These are phyloP conservation scores for Pseudomonodictys pantanalensis DNA, from an alignment of 495 filamentous ascomycete species.

Conservation along the genomic window DNA sequence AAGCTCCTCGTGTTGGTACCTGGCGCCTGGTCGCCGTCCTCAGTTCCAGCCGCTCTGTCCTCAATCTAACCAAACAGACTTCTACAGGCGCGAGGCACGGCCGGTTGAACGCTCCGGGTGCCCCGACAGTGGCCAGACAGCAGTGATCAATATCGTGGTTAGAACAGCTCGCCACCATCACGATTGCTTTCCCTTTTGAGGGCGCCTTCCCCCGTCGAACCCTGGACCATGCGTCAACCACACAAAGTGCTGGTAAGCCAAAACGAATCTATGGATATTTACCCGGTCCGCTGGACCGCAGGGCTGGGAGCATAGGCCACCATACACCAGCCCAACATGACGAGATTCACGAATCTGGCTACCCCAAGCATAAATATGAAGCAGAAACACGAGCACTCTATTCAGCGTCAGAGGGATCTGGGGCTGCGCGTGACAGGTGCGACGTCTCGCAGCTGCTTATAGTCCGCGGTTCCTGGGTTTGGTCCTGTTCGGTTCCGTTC, in stretches of 20 bases:
- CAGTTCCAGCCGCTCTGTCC: too few species aligned
- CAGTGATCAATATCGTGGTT: not conserved
- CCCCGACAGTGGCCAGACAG: not conserved
- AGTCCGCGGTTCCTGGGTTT: not conserved
- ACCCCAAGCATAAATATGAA: slow-evolving; percentile 12
- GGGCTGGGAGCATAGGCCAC: slow-evolving; percentile 6
- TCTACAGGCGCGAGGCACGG: slow-evolving; percentile 4
- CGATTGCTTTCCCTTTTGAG: not conserved
- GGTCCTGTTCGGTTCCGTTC: not conserved
- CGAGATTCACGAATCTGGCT: not conserved
- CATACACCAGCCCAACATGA: not conserved
- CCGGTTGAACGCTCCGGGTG: not conserved
- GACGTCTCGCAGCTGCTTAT: slow-evolving; percentile 2
- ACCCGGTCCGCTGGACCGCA: slow-evolving; percentile 26
- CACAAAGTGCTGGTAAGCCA: not conserved
- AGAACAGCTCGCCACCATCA: not conserved
- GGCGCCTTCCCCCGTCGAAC: not conserved
- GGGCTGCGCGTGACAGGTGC: not conserved
- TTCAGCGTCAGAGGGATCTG: not conserved
- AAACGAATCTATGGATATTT: slow-evolving; percentile 16
- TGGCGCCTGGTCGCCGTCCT: too few species aligned
- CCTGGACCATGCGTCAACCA: slow-evolving; percentile 13
- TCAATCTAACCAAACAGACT: too few species aligned
- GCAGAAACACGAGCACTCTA: not conserved
- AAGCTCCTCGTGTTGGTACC: too few species aligned